Base-by-base conservation (phyloP, 2,329 filamentous ascomycete genomes). In the Sarocladium brachiariae region DNA sequence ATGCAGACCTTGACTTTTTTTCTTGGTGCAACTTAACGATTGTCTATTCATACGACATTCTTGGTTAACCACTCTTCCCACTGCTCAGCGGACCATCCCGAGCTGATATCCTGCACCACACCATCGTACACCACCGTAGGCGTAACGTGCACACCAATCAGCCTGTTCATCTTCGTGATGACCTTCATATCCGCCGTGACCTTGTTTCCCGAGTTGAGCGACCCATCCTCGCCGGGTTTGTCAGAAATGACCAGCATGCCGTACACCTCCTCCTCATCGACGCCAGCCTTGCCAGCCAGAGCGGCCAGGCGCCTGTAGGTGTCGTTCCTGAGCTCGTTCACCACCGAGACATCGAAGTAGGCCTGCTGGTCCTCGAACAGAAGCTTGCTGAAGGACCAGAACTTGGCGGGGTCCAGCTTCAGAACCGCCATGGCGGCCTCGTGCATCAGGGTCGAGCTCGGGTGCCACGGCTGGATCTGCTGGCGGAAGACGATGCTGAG, bases 381-480 rank as follows among this genome's bases (percentile, higher is more conserved):
- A 6, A 74, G 78, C 35, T 75, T 75, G 66, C 81, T 87, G 67
- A 92, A 96, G 14, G 77, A 73, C 83, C 86, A 95, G 76, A 95
- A 97, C 57, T 81, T 83, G 16, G 76, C 73, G 0, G 87, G 85
- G 2, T 81, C 73, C 6, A 89, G 67, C 49, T 78, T 79, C 58
- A 92, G 76, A 1, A 96, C 89, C 2, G 90, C 92, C 27, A 89
- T 78, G 3, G 75, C 91, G 27, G 90, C 87, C 76, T 97, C 92
- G 72, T 92, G 88, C 51, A 80, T 75, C 10, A 90, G 76, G 6
- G 86, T 90, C 35, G 83, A 90, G 18, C 86, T 89, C 2, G 92
- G 92, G 70, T 97, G 91, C 92, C 92, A 96, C 13, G 90, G 89
- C 72, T 96, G 90, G 61, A 96, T 81, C 65, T 96, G 90, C 65